A percentile compares a stretch with the other conserved stretches of the same genome.
These are phyloP conservation scores for Pythium diclinum DNA, from an alignment of 352 stramenopile genomes.

Conservation along the genomic window DNA sequence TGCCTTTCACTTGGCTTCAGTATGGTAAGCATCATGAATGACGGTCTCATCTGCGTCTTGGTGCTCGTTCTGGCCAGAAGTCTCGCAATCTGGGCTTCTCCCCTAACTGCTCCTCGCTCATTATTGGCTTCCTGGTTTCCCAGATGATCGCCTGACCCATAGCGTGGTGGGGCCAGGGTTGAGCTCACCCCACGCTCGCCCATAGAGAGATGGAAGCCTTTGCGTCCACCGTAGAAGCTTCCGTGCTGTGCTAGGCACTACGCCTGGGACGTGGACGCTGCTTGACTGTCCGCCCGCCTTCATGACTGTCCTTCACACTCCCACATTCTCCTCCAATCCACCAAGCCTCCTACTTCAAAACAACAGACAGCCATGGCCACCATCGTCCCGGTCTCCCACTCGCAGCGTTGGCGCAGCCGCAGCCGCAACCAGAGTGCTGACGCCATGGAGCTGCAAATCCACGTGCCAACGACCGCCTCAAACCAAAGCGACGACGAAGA, in stretches of 20 bases:
- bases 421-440: slow-evolving; percentile 51
- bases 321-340: slow-evolving; percentile 1
- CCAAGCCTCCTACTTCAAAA: not conserved
- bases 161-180: slow-evolving; percentile 1
- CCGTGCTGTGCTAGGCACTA: not conserved
- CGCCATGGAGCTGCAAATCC: slow-evolving; percentile 14
- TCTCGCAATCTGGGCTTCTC: not conserved
- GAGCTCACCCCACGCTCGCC: not conserved
- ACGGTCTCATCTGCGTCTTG: not conserved
- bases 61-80: not conserved
- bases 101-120: not conserved
- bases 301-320: slow-evolving; percentile 1
- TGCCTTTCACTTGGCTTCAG: slow-evolving; percentile 5
- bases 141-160: not conserved
- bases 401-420: slow-evolving; percentile 44
- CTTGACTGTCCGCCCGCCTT: not conserved
- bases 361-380: slow-evolving; percentile 35
- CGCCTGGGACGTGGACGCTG: not conserved
- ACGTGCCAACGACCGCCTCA: slow-evolving; percentile 2
- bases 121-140: not conserved
- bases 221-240: not conserved
- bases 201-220: not conserved
- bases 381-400: slow-evolving; percentile 59
- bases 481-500: slow-evolving; percentile 17
- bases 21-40: not conserved